Evolutionary conservation across 2,329 filamentous ascomycete species (phyloP), one percentile per base, ranked within the genome.

Genomic region (Polytolypa hystricis): DNA sequence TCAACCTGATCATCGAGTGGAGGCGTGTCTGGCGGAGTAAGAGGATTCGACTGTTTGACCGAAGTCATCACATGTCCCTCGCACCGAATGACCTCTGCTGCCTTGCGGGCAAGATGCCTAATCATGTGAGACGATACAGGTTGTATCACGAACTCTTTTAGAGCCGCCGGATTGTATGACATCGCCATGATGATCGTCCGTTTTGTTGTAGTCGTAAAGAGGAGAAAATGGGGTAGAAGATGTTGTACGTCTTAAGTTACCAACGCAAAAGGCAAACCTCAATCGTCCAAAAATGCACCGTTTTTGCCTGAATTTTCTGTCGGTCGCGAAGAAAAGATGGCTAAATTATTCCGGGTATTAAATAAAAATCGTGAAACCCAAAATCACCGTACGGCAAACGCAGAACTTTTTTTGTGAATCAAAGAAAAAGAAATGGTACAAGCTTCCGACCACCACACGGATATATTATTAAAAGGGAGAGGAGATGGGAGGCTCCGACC

Each of bases 21-120:
- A 38, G 75, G 74, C 17, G 73, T 74, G 20, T 67, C 65, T 19
- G 74, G 74, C 41, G 74, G 74, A 25, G 74, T 77, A 15, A 69
- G 73, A 33, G 73, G 71, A 16, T 71, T 64, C 49, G 61, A 50
- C 58, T 64, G 56, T 55, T 56, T 47, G 57, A 57, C 49, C 44
- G 46, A 47, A 48, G 49, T 41, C 10, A 52, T 60, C 52, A 60
- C 54, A 42, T 94, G 46, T 54, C 64, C 50, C 42, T 69, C 66
- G 46, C 66, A 69, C 41, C 62, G 58, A 44, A 69, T 69, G 49
- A 69, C 66, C 50, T 55, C 51, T 8, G 61, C 57, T 11, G 66
- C 65, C 41, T 68, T 60, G 36, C 58, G 50, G 30, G 65, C 65
- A 44, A 69, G 48, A 48, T 69, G 58, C 18, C 55, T 53, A 21